Conservation (phyloP, 148 eudicot species). For the Dianthus caryophyllus region DNA sequence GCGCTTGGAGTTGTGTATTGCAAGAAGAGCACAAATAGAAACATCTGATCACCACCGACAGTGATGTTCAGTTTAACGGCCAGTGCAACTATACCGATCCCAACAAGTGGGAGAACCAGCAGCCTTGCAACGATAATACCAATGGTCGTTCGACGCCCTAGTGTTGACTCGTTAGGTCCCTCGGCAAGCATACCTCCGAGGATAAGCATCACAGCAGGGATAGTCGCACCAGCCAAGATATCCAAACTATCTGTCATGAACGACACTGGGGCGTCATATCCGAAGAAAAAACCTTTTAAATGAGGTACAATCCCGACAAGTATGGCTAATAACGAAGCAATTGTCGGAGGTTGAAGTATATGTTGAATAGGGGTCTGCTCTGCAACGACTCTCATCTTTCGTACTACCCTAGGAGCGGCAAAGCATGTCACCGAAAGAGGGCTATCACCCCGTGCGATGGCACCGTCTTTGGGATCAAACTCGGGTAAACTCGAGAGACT, state of each 20-base stretch:
- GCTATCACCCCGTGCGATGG: slow-evolving; percentile 19
- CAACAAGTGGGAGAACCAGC: slow-evolving; percentile 51
- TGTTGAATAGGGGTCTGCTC: slow-evolving; percentile 56
- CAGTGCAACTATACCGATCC: slow-evolving; percentile 42
- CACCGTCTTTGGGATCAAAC: slow-evolving; percentile 24
- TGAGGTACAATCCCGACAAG: slow-evolving; percentile 55
- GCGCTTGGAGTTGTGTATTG: slow-evolving; percentile 72
- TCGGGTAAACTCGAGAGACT: slow-evolving; percentile 36
- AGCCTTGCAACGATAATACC: slow-evolving; percentile 54
- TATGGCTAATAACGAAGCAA: slow-evolving; percentile 58
- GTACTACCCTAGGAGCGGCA: slow-evolving; percentile 48
- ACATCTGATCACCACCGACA: slow-evolving; percentile 52
- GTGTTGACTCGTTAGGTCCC: slow-evolving; percentile 54
- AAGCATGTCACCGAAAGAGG: slow-evolving; percentile 41
- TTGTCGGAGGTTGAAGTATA: slow-evolving; percentile 65
- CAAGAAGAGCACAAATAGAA: slow-evolving; percentile 49
- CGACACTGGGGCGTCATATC: slow-evolving; percentile 48
- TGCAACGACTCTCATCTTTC: slow-evolving; percentile 52
- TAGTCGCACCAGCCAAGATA: slow-evolving; percentile 57
- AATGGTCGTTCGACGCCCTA: slow-evolving; percentile 49
- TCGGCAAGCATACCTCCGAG: slow-evolving; percentile 70
- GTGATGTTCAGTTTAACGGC: slow-evolving; percentile 49
- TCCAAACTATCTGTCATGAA: slow-evolving; percentile 57
- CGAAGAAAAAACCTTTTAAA: slow-evolving; percentile 40
- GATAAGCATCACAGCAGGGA: slow-evolving; percentile 73